Conservation (phyloP, 257 asterid species). For the Primulina eburnea region DNA sequence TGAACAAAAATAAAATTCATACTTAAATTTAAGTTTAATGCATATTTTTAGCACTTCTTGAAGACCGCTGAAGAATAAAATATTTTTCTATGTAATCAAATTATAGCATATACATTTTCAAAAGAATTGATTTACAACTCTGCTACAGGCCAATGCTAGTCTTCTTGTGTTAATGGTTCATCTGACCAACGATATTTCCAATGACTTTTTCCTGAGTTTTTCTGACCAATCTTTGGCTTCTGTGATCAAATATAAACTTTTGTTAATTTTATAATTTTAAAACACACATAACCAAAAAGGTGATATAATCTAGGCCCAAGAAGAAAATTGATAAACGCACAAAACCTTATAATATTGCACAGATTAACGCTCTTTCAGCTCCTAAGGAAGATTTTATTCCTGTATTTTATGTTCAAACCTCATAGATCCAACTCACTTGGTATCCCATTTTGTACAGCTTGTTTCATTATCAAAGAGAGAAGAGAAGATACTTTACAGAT, state of each 20-base stretch:
- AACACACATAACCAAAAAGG: constrained; percentile 38
- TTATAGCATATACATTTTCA: no score
- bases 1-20: no score
- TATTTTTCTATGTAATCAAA: no score
- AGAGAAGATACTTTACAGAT: background rate
- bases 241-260: background rate
- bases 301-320: constrained; percentile 40
- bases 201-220: background rate
- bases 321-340: constrained; percentile 39
- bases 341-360: constrained; percentile 38
- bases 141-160: background rate
- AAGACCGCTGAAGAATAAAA: no score
- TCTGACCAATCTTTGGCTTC: background rate
- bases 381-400: constrained; percentile 46
- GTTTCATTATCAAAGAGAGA: constrained; percentile 23
- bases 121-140: no score
- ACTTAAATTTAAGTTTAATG: no score
- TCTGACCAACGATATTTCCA: background rate
- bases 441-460: constrained; percentile 55
- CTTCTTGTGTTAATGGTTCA: background rate
- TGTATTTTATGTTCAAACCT: constrained; percentile 52
- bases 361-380: constrained; percentile 52
- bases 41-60: background rate
- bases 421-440: constrained; percentile 61
- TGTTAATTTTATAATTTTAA: background rate